These are phyloP conservation scores for Bipolaris cookei DNA, from an alignment of 2,329 filamentous ascomycete genomes.

Conservation along the genomic window DNA sequence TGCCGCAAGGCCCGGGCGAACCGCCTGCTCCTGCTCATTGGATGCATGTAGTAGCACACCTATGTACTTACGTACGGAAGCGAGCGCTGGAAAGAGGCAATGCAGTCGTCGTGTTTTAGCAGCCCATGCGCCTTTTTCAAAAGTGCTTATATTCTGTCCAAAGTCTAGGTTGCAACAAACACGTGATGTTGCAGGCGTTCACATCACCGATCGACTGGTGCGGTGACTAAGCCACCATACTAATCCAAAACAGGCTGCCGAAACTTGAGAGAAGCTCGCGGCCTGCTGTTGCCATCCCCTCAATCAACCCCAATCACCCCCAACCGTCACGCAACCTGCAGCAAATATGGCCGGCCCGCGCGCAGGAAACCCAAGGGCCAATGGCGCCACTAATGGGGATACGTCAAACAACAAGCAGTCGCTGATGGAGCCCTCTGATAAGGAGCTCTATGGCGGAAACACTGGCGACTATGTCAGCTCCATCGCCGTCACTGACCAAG, in stretches of 20 bases:
- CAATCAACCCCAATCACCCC: constrained; percentile 17
- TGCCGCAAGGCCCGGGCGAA: not conserved
- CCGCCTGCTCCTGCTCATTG: not conserved
- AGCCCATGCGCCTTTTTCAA: not conserved
- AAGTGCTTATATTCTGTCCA: too few species aligned
- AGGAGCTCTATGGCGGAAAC: constrained; percentile 77
- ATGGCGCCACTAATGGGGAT: constrained; percentile 80
- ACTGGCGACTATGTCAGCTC: constrained; percentile 85
- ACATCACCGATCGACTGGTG: not conserved
- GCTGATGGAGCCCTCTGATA: constrained; percentile 88
- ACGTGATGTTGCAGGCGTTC: constrained; percentile 1
- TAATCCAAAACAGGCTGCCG: constrained; percentile 14
- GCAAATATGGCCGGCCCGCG: constrained; percentile 45
- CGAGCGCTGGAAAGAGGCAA: not conserved
- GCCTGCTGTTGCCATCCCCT: constrained; percentile 15
- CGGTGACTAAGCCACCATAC: constrained; percentile 12
- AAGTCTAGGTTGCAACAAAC: not conserved
- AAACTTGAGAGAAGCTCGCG: constrained; percentile 24
- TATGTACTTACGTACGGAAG: not conserved
- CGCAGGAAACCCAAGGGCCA: constrained; percentile 72
- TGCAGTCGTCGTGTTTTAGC: not conserved
- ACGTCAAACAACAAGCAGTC: constrained; percentile 87
- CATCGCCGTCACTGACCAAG: constrained; percentile 78
- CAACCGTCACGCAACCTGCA: constrained; percentile 31
- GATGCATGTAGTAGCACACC: too few species aligned